Conservation (phyloP, 257 asterid species). For the Capsicum baccatum region DNA sequence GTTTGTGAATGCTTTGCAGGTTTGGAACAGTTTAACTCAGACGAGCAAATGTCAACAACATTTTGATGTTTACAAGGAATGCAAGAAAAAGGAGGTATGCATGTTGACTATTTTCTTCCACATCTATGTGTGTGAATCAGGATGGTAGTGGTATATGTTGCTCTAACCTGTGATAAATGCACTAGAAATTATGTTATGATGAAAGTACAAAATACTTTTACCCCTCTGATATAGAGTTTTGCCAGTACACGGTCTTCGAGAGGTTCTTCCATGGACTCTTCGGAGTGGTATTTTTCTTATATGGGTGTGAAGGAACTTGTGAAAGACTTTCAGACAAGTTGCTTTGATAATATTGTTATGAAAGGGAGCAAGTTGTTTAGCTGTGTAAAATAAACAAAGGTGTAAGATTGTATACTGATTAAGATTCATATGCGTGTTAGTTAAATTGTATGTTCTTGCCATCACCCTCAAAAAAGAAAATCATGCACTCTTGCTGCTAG, state of each 20-base stretch:
- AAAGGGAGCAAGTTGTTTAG: background rate
- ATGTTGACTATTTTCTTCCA: background rate
- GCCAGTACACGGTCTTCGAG: background rate
- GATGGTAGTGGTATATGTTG: background rate
- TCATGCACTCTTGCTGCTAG: background rate
- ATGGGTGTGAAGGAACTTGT: background rate
- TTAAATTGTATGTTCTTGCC: background rate
- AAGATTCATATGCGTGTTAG: background rate
- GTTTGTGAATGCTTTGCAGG: conserved; percentile 54
- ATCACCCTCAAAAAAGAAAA: background rate
- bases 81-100: conserved; percentile 89
- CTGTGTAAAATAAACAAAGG: background rate
- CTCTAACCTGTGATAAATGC: background rate
- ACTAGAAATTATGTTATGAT: background rate
- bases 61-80: conserved; percentile 92
- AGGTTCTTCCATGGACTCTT: background rate
- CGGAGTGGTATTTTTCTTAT: background rate
- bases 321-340: background rate
- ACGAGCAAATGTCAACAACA: conserved; percentile 92
- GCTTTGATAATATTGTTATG: background rate
- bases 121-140: background rate
- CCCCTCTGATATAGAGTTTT: background rate
- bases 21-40: conserved; percentile 61
- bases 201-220: background rate
- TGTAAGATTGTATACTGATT: background rate